Conservation (phyloP, 108 stramenopile species). For the Bacterosira constricta region DNA sequence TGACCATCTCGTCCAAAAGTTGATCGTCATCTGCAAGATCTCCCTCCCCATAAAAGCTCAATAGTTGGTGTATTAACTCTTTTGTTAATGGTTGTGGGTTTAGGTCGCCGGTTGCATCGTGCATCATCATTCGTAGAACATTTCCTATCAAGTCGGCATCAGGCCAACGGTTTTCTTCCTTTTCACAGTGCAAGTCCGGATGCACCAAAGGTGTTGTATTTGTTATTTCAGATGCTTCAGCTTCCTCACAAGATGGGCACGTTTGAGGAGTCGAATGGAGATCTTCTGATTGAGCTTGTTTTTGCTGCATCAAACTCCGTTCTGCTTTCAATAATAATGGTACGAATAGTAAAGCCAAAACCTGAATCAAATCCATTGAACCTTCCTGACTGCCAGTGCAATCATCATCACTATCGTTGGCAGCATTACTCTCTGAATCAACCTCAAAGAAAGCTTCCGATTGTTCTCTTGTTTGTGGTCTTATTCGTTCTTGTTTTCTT, state of each 20-base stretch:
- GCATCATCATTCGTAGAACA: slow-evolving; percentile 53
- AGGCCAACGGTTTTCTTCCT: slow-evolving; percentile 28
- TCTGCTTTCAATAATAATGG: slow-evolving; percentile 55
- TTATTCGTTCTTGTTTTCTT: background rate
- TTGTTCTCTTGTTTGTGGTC: background rate
- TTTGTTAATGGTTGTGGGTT: slow-evolving; percentile 35
- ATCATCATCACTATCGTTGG: background rate
- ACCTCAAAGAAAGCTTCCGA: background rate
- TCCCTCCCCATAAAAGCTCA: slow-evolving; percentile 60
- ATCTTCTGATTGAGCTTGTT: background rate
- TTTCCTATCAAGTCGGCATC: slow-evolving; percentile 43
- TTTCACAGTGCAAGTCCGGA: slow-evolving; percentile 9
- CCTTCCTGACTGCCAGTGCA: background rate
- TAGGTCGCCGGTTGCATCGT: slow-evolving; percentile 46
- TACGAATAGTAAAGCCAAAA: slow-evolving; percentile 56
- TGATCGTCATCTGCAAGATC: slow-evolving; percentile 52
- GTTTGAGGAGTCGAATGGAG: too few species aligned
- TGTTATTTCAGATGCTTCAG: background rate
- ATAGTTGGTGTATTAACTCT: slow-evolving; percentile 34
- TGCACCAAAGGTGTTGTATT: background rate
- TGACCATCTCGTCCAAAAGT: slow-evolving; percentile 58
- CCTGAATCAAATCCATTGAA: slow-evolving; percentile 55
- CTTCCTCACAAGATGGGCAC: too few species aligned
- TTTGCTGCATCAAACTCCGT: slow-evolving; percentile 1
- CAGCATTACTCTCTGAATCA: background rate